Percentiles rank a stretch among this genome's conserved stretches.
Conservation (phyloP, 2,329 filamentous ascomycete genomes). For the Cytospora schulzeri region DNA sequence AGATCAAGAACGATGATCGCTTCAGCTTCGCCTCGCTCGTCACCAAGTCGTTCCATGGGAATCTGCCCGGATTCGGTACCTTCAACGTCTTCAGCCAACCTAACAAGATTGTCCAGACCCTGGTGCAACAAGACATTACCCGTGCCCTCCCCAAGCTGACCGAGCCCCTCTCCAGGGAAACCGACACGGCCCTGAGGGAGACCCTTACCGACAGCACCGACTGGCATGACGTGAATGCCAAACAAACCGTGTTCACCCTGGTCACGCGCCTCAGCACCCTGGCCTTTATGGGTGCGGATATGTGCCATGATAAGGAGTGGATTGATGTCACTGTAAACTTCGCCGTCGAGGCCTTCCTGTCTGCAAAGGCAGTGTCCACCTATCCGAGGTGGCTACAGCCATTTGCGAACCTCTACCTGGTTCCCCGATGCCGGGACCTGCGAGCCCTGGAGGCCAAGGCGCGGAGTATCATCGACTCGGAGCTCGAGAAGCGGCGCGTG, state of each 20-base stretch:
- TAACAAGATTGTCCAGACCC: constrained; percentile 5
- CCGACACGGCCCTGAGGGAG: neutral
- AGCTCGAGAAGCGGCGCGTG: constrained; percentile 38
- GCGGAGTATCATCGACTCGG: neutral
- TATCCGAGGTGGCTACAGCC: constrained; percentile 6
- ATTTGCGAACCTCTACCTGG: neutral
- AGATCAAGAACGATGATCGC: constrained; percentile 10
- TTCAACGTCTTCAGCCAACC: neutral
- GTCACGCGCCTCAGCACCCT: constrained; percentile 17
- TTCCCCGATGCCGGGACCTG: constrained; percentile 2
- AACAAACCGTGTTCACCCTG: neutral
- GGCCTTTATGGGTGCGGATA: constrained; percentile 5
- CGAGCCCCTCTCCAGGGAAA: constrained; percentile 9
- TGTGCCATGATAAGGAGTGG: constrained; percentile 40
- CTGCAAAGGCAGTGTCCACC: neutral
- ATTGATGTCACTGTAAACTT: constrained; percentile 34
- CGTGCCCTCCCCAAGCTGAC: constrained; percentile 11
- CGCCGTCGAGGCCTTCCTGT: neutral
- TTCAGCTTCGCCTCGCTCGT: constrained; percentile 9
- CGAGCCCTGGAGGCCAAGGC: constrained; percentile 3
- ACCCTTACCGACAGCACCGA: neutral
- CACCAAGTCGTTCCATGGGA: neutral
- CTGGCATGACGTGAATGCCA: constrained; percentile 1
- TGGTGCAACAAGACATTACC: constrained; percentile 11
- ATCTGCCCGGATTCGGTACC: neutral